Evolutionary conservation across 2,329 filamentous ascomycete genomes (phyloP), one percentile per base, ranked within the genome.

Genomic region (Neofusicoccum umdonicola): DNA sequence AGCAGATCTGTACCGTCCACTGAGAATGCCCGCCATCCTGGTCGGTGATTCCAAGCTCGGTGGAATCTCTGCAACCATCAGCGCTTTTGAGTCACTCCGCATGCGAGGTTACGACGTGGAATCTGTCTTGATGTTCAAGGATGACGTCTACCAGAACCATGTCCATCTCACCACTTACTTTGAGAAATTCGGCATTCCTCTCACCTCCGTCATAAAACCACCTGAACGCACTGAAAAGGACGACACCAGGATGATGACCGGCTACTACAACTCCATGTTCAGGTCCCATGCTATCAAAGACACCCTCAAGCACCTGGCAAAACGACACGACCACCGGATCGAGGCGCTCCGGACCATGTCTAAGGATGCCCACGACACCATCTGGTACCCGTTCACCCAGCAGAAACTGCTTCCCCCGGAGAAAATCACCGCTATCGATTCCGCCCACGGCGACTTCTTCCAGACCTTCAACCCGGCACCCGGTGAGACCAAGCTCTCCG

Each of bases 321-420:
- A 73, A 2, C 82, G 80, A 13, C 89, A 92, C 63, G 69, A 77
- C 1, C 68, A 79, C 3, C 85, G 90, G 3, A 81, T 92, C 12
- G 72, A 80, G 0, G 79, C 83, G 0, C 77, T 95, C 0, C 83
- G 88, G 39, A 81, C 78, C 1, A 88, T 94, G 85, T 78, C 87
- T 0, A 72, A 77, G 1, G 81, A 84, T 45, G 91, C 92, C 0
- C 81, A 87, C 63, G 73, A 83, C 9, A 81, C 81, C 2, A 92
- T 96, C 42, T 96, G 92, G 92, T 94, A 94, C 70, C 92, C 92
- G 0, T 96, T 96, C 70, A 93, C 91, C 0, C 92, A 96, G 70
- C 92, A 96, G 67, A 86, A 86, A 45, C 81, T 84, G 57, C 80
- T 91, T 68, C 79, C 81, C 0, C 76, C 85, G 4, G 77, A 86